Base-by-base conservation (phyloP, 306 rosid genomes). In the Glycyrrhiza uralensis region DNA sequence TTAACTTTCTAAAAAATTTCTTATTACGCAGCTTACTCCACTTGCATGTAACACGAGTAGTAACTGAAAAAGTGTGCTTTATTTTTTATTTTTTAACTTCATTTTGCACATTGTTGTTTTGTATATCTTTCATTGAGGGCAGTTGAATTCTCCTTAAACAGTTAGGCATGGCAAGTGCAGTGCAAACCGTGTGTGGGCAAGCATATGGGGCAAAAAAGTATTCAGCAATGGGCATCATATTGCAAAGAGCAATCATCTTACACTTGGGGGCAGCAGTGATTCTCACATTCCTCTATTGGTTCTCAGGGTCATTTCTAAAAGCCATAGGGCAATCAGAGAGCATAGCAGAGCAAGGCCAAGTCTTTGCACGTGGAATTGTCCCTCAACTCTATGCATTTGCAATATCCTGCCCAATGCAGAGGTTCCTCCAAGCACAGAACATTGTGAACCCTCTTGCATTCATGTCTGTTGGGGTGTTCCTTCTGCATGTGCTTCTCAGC, bases 81-180 rank as follows among this genome's bases (percentile, higher is more conserved):
- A n/a, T n/a, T 7, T 52, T 11, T 13, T 52, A 0, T 11, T 11
- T 6, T 13, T 11, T n/a, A 9, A 52, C n/a, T 13, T 13, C 32
- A 29, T 10, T 51, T 3, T 15, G 9, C 5, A 17, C 49, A 33
- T 2, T 61, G 15, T 28, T 56, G 1, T n/a, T 9, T 35, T 61
- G 49, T 35, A 15, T 49, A 29, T n/a, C n/a, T n/a, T n/a, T n/a
- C n/a, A n/a, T n/a, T n/a, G n/a, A n/a, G n/a, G n/a, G n/a, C n/a
- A n/a, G n/a, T n/a, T 71, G 56, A 10, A 66, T 32, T 75, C 4
- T 24, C 28, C 44, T 36, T 28, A 9, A 68, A 29, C 77, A 86
- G 93, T 39, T 84, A 69, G 95, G 91, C 0, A 86, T 89, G 91
- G 89, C 95, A 1, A 84, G 86, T 69, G 95, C 88, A 1, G 88